Base-by-base conservation (phyloP, 257 asterid genomes). In the Nicotiana benthamiana region DNA sequence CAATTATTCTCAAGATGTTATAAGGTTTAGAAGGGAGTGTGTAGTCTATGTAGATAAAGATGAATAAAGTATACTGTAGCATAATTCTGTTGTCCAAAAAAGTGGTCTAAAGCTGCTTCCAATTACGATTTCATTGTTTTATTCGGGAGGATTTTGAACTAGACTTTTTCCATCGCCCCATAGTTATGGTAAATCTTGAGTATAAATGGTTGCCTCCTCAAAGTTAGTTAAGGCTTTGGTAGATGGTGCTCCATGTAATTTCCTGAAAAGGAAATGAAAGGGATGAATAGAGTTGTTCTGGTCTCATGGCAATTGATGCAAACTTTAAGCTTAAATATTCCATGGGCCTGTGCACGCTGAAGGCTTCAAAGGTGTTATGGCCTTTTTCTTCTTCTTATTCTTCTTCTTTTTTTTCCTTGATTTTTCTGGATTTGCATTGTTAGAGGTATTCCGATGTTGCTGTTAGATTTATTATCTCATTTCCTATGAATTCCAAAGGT, bases 161-260 rank as follows among this genome's bases (percentile, higher is more conserved):
- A 40, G 46, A 40, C 46, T 7, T 40, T 40, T 40, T 40, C 46
- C 46, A 8, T 40, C 46, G 46, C 46, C 46, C n/a, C 40, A 68
- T 16, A n/a, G 56, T 36, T 36, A 1, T 68, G 56, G 40, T 36
- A 17, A 36, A 56, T 36, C 76, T 68, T 68, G 76, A 20, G n/a
- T 68, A 34, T 18, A 27, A 67, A 34, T 9, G 30, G 28, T 18
- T 67, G 54, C 75, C 54, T 36, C 28, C 30, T 67, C 30, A 34
- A 67, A 67, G 53, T 67, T 67, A 67, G 53, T 34, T 67, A 53
- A 11, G 56, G 10, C 54, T 67, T 30, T 36, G 30, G 30, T 32
- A 34, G 54, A 67, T 67, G 76, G 76, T 34, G 75, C n/a, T 66
- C 75, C 52, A 66, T 66, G 75, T 36, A n/a, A 40, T 67, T 67